phyloP scores from a whole-genome alignment of 2,329 filamentous ascomycete species.

The Rachicladosporium sp. region DNA sequence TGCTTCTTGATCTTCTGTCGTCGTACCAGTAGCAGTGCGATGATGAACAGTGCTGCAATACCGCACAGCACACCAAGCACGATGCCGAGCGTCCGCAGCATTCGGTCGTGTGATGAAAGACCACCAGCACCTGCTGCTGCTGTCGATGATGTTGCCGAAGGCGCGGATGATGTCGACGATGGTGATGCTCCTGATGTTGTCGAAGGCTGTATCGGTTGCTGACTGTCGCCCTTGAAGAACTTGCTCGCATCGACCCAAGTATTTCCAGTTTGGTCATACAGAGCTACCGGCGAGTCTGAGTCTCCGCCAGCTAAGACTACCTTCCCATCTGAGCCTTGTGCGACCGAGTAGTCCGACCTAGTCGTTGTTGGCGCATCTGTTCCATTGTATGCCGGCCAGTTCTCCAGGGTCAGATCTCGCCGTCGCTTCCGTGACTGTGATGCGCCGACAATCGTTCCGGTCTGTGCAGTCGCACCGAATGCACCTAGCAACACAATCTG shows the following conservation, averaged over 20 bases:
- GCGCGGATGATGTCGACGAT: slow-evolving; percentile 23
- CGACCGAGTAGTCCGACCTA: slow-evolving; percentile 59
- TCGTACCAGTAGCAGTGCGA: slow-evolving; percentile 57
- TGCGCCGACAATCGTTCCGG: slow-evolving; percentile 36
- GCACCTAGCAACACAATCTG: slow-evolving; percentile 55
- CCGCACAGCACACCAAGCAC: slow-evolving; percentile 73
- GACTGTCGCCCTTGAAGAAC: slow-evolving; percentile 42
- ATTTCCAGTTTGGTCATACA: slow-evolving; percentile 68
- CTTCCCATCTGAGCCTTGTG: slow-evolving; percentile 51
- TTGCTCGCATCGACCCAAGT: slow-evolving; percentile 62
- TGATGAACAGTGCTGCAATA: slow-evolving; percentile 54
- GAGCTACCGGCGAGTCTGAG: slow-evolving; percentile 51
- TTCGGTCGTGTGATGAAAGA: slow-evolving; percentile 29
- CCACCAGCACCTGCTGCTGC: slow-evolving; percentile 22
- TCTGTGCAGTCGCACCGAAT: slow-evolving; percentile 38
- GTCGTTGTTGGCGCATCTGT: slow-evolving; percentile 54
- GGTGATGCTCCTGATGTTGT: slow-evolving; percentile 24
- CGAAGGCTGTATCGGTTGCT: slow-evolving; percentile 21
- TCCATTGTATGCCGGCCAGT: slow-evolving; percentile 71
- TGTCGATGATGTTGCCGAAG: slow-evolving; percentile 24
- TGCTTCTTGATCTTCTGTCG: slow-evolving; percentile 46
- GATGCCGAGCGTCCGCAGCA: slow-evolving; percentile 58
- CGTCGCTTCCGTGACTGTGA: slow-evolving; percentile 28
- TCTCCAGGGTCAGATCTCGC: slow-evolving; percentile 43
- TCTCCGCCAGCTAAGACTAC: slow-evolving; percentile 72